Evolutionary conservation across 805 yeast species (phyloP), one percentile per base, ranked within the genome.

Genomic region (Pichia californica): DNA sequence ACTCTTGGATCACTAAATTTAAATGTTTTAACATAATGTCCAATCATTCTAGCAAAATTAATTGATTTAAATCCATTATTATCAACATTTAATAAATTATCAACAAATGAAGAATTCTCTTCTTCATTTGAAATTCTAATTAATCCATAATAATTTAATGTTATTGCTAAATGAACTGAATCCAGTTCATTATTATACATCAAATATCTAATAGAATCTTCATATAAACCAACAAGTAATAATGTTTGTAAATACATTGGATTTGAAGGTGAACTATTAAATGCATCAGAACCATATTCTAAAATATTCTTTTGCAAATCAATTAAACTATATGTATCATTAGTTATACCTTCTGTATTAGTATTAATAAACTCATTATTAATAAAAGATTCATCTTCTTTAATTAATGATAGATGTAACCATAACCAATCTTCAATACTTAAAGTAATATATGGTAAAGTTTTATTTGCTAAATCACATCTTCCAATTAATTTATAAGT

Each of bases 341-440:
- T 78, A 4, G 31, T 18, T 10, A 79, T 66, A 29, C 70, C 76
- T 25, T 67, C 70, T 15, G 38, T 35, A 16, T 11, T 31, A 9
- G 14, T 8, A 20, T 16, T 20, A 26, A 45, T 51, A n/a, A 45
- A 50, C 5, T 47, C 49, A 14, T 63, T 64, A 31, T 52, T 14
- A 28, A 5, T 19, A 7, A 10, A 8, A 3, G 31, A 10, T 16
- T 47, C 58, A 36, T 68, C 74, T 54, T 86, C 91, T 44, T 80
- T 76, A 14, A 85, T 77, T 25, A 91, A 70, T 63, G 79, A 73
- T 44, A 93, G 71, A 63, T 93, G 97, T 58, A 85, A 77, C 99
- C 99, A 91, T 39, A 91, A 62, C 98, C 98, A 91, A 65, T 91
- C 98, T 62, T 91, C 98, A 38, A 89, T 77, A 46, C 94, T 85